Percentiles rank a stretch among this genome's conserved stretches.
phyloP scores from a whole-genome alignment of 768 basidiomycete species.

The Pholiota conissans region DNA sequence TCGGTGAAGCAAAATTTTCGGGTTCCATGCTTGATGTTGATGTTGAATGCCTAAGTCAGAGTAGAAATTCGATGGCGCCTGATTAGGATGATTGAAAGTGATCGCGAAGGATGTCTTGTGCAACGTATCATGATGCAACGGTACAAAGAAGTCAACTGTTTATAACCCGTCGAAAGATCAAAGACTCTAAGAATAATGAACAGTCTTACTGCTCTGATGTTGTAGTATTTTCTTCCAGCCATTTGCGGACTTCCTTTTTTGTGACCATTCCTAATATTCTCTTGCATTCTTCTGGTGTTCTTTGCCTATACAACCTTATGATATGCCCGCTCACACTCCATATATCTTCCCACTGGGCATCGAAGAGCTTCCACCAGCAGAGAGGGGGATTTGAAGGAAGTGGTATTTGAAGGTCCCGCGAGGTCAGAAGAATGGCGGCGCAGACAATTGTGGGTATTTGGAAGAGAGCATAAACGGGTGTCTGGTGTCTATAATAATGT shows the following conservation, averaged over 20 bases:
- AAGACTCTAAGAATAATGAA: not conserved
- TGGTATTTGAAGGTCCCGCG: slow-evolving; percentile 68
- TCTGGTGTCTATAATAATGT: slow-evolving; percentile 86
- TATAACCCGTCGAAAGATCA: not conserved
- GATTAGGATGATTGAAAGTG: no score
- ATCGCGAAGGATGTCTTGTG: no score
- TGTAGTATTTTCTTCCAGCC: slow-evolving; percentile 65
- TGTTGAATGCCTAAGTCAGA: not conserved
- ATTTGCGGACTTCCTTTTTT: slow-evolving; percentile 79
- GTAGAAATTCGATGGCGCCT: no score
- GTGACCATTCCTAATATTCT: slow-evolving; percentile 59
- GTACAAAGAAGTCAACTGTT: not conserved
- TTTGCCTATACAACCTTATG: slow-evolving; percentile 74
- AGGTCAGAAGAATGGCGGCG: slow-evolving; percentile 82
- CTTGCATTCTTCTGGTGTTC: slow-evolving; percentile 43
- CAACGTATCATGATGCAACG: no score
- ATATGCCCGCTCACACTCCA: slow-evolving; percentile 84
- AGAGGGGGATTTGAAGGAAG: slow-evolving; percentile 71
- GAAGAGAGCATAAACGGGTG: slow-evolving; percentile 88
- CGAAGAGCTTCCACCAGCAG: slow-evolving; percentile 95
- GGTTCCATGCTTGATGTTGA: not conserved
- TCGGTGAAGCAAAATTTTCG: not conserved
- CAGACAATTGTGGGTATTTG: slow-evolving; percentile 89
- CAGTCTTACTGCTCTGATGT: not conserved
- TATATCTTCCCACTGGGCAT: slow-evolving; percentile 87